Base-by-base conservation (phyloP, 1,284 basidiomycete species). In the Puccinia hordei region DNA sequence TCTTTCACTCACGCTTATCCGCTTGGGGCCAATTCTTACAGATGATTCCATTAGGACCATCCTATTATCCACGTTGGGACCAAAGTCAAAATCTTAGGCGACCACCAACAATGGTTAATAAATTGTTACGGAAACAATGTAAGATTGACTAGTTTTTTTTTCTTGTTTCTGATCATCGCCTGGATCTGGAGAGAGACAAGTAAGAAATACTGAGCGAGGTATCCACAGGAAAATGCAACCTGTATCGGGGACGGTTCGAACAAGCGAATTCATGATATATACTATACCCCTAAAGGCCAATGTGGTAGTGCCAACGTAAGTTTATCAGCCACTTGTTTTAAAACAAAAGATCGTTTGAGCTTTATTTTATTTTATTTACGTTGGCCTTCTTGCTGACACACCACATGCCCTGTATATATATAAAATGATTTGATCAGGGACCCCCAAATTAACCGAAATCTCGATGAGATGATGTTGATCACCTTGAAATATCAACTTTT, bases 51-150 rank as follows among this genome's bases (percentile, higher is more conserved):
- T 12, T 35, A 9, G 30, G 65, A 51, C 55, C 71, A 35, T 77
- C n/a, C n/a, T n/a, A n/a, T 74, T 38, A 73, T 65, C 68, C 82
- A 82, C 44, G 49, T 82, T 38, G 82, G 81, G 41, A 69, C 75
- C 17, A 82, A 82, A 72, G 71, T 82, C 27, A 80, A 81, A 35
- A 74, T 81, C 30, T 72, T 53, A 8, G 82, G 82, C 35, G 73
- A 76, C 35, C 74, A 55, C 46, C 38, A 66, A 17, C 73, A 82
- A 68, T 82, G 80, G 81, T 41, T 78, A 15, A 51, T 46, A 17
- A 73, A 81, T 53, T 80, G 79, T 59, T 80, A 46, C 61, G 77
- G 77, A 27, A 72, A 65, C 49, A 73, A 73, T 41, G 77, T 80
- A 41, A 1, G 65, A 59, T 8, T 69, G n/a, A n/a, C n/a, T n/a